A percentile compares a stretch with the other conserved stretches of the same genome.
These are phyloP conservation scores for Aspergillus melleus DNA, from an alignment of 2,329 filamentous ascomycete genomes.

Conservation along the genomic window DNA sequence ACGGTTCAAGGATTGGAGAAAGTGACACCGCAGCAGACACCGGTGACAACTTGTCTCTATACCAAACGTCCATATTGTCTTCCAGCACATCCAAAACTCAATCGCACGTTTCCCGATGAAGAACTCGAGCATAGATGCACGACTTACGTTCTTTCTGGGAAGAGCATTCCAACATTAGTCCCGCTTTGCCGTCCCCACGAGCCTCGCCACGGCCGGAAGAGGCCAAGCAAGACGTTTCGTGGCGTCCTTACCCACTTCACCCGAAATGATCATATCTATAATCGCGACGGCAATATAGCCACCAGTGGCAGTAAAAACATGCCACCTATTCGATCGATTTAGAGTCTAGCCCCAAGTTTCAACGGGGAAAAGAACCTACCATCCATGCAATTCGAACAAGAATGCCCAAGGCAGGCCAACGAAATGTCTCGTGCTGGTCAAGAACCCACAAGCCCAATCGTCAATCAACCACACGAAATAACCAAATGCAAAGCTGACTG, in stretches of 20 bases:
- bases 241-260: slow-evolving; percentile 32
- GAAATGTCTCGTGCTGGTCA: slow-evolving; percentile 28
- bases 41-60: no score
- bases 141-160: no score
- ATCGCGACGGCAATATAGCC: slow-evolving; percentile 43
- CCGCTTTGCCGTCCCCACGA: slow-evolving; percentile 4
- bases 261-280: slow-evolving; percentile 40
- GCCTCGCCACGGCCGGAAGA: slow-evolving; percentile 13
- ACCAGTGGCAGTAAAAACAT: slow-evolving; percentile 44
- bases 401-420: slow-evolving; percentile 42
- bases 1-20: no score
- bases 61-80: no score
- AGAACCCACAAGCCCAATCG: slow-evolving; percentile 32
- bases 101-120: no score
- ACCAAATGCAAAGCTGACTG: slow-evolving; percentile 40
- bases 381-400: slow-evolving; percentile 44
- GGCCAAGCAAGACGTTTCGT: slow-evolving; percentile 38
- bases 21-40: no score
- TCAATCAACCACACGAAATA: slow-evolving; percentile 45
- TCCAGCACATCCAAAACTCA: no score
- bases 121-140: no score
- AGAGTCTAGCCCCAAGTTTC: neutral
- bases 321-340: slow-evolving; percentile 37
- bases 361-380: slow-evolving; percentile 28
- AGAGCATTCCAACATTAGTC: neutral